Percentiles rank a stretch among this genome's conserved stretches.
Evolutionary conservation across 1,139 yeast genomes (phyloP).

Genomic region (Hanseniaspora uvarum): DNA sequence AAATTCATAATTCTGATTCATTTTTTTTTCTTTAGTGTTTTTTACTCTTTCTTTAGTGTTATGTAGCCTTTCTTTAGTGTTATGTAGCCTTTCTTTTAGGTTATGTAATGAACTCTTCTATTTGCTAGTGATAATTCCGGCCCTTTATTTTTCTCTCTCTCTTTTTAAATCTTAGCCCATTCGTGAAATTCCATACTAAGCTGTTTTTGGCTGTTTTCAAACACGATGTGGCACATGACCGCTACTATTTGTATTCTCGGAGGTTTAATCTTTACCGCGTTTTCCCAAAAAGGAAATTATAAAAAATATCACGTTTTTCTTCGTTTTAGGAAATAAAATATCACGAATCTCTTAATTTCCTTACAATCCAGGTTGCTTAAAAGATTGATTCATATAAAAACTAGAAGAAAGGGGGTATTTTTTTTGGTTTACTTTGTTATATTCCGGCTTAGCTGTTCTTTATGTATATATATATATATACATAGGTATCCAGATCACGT

Average conservation of each 20-base stretch:
- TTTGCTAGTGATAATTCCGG: too few relatives aligned
- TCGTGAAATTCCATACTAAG: too few relatives aligned
- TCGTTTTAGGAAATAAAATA: neutral
- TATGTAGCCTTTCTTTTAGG: too few relatives aligned
- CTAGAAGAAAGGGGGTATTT: too few relatives aligned
- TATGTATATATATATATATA: too few relatives aligned
- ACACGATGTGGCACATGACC: neutral
- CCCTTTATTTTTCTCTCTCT: too few relatives aligned
- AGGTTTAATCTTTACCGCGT: slow-evolving; percentile 3
- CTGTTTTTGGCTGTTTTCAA: neutral
- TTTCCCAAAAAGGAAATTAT: neutral
- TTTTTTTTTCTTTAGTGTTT: neutral
- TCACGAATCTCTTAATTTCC: neutral
- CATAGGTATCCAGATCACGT: neutral
- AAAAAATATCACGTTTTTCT: neutral
- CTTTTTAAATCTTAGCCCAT: too few relatives aligned
- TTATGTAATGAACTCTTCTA: too few relatives aligned
- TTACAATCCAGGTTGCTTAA: too few relatives aligned
- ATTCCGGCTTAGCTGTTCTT: neutral
- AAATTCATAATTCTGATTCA: slow-evolving; percentile 24
- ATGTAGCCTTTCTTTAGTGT: too few relatives aligned
- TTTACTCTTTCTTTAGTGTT: neutral
- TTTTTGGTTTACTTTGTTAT: too few relatives aligned
- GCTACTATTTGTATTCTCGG: neutral
- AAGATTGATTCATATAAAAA: too few relatives aligned